These are phyloP conservation scores for Salvia splendens DNA, from an alignment of 257 asterid species.

Conservation along the genomic window DNA sequence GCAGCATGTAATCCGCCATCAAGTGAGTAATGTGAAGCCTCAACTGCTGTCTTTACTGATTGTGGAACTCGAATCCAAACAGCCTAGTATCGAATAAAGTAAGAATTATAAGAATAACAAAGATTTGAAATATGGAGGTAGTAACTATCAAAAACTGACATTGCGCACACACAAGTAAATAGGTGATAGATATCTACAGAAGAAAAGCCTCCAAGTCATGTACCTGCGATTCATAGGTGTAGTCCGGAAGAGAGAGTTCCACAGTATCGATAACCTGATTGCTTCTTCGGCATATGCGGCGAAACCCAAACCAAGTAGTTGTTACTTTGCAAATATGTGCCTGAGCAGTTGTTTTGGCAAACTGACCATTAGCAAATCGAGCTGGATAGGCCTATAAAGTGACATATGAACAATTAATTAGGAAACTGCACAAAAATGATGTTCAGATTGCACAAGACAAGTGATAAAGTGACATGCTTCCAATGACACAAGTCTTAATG, in stretches of 20 bases:
- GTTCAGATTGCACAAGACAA: constrained; percentile 29
- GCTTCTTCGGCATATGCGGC: constrained; percentile 76
- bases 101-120: constrained; percentile 25
- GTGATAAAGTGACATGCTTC: constrained; percentile 12
- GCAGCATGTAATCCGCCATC: constrained; percentile 97
- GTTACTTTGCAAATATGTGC: constrained; percentile 69
- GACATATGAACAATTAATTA: constrained; percentile 31
- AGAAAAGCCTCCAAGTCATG: constrained; percentile 10
- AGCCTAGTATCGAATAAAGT: constrained; percentile 57
- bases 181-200: constrained; percentile 15
- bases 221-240: constrained; percentile 88
- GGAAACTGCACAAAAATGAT: constrained; percentile 20
- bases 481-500: background rate
- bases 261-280: constrained; percentile 80
- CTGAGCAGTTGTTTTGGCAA: constrained; percentile 65
- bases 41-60: constrained; percentile 67
- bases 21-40: constrained; percentile 53
- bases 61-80: constrained; percentile 94
- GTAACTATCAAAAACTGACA: background rate
- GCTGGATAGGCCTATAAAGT: constrained; percentile 67
- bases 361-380: constrained; percentile 39
- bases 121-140: constrained; percentile 21
- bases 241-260: constrained; percentile 87
- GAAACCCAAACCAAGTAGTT: constrained; percentile 91
- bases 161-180: background rate